phyloP scores from a whole-genome alignment of 139 green algal genomes.

The Chara braunii region DNA sequence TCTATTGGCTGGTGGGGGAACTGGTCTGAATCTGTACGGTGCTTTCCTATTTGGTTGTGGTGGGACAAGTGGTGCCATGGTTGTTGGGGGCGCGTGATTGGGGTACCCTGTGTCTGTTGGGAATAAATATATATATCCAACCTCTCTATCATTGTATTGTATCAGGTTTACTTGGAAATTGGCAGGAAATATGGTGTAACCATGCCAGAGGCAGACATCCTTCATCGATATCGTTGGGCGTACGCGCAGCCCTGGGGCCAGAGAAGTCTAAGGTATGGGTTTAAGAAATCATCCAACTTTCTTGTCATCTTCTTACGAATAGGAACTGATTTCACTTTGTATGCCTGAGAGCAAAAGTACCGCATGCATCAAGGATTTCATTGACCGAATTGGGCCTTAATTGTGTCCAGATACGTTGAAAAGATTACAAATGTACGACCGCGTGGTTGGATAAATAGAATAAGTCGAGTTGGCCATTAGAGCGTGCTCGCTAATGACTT shows the following conservation, averaged over 20 bases:
- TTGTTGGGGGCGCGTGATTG: too few species aligned
- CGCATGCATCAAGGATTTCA: background rate
- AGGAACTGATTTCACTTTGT: background rate
- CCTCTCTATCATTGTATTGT: too few species aligned
- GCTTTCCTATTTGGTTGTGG: too few species aligned
- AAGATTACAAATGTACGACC: background rate
- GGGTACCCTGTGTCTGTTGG: too few species aligned
- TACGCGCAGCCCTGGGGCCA: conserved; percentile 64
- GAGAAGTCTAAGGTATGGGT: conserved; percentile 12
- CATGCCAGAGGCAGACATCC: conserved; percentile 48
- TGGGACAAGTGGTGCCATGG: too few species aligned
- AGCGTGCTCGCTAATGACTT: too few species aligned
- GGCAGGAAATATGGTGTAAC: conserved; percentile 49
- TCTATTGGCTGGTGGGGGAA: too few species aligned
- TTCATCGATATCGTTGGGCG: conserved; percentile 50
- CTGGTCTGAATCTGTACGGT: too few species aligned
- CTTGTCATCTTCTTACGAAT: background rate
- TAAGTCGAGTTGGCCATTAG: too few species aligned
- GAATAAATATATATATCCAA: too few species aligned
- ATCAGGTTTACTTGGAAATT: conserved; percentile 40
- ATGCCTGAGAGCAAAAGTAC: background rate
- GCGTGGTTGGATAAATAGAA: background rate
- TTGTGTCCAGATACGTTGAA: background rate
- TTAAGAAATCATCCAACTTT: background rate
- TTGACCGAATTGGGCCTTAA: background rate